These are phyloP conservation scores for Podospora conica DNA, from an alignment of 495 filamentous ascomycete species.

Conservation along the genomic window DNA sequence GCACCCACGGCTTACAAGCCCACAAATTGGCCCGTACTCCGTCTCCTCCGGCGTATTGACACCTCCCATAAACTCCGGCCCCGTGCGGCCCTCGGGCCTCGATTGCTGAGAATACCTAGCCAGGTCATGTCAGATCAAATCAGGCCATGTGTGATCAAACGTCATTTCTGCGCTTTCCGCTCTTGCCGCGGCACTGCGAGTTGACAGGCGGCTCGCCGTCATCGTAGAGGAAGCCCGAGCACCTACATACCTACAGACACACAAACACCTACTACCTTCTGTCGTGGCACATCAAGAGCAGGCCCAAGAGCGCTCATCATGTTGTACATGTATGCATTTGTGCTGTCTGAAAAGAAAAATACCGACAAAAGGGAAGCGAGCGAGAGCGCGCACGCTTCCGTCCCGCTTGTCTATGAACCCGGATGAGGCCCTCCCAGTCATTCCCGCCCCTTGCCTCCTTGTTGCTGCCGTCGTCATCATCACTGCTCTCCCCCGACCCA, in stretches of 20 bases:
- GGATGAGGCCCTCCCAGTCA: neutral
- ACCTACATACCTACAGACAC: neutral
- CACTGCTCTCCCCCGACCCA: neutral
- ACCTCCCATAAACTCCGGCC: neutral
- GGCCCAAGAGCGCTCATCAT: neutral
- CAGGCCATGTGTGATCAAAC: neutral
- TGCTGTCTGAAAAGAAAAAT: neutral
- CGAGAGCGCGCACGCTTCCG: neutral
- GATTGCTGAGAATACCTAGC: neutral
- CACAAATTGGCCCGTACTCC: neutral
- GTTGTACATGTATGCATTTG: neutral
- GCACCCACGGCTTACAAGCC: too few relatives aligned
- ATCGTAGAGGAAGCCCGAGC: neutral
- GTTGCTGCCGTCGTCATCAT: neutral
- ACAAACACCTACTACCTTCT: neutral
- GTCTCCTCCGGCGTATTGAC: neutral
- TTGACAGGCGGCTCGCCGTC: neutral
- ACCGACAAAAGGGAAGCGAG: neutral
- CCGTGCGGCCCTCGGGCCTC: neutral
- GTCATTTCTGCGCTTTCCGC: neutral
- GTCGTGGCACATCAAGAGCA: neutral
- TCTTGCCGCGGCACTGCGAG: neutral
- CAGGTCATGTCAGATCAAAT: neutral
- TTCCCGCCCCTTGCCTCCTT: neutral
- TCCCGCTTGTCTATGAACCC: conserved; percentile 13